Evolutionary conservation across 2,329 filamentous ascomycete species (phyloP).

Genomic region (Iodosphaeria phyllophila): DNA sequence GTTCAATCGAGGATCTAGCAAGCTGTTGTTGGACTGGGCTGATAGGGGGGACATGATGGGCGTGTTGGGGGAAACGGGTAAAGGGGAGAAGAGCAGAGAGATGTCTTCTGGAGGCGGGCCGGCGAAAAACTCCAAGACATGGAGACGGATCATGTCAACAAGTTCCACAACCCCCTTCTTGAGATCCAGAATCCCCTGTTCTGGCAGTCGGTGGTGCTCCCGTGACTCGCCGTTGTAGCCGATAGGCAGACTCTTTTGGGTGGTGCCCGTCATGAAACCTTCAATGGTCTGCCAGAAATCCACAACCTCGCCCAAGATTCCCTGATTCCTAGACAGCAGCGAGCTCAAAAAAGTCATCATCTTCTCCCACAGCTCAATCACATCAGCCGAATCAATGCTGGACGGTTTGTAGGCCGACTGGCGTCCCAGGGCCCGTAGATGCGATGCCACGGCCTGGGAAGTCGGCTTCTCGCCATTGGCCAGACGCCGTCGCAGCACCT

Average conservation of each 20-base stretch:
- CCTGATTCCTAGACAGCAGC: slow-evolving; percentile 59
- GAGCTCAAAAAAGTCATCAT: slow-evolving; percentile 55
- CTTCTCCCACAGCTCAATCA: slow-evolving; percentile 88
- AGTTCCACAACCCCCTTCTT: slow-evolving; percentile 66
- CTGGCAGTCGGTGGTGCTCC: slow-evolving; percentile 62
- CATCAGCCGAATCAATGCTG: slow-evolving; percentile 58
- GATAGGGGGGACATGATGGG: slow-evolving; percentile 37
- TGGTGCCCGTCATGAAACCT: slow-evolving; percentile 73
- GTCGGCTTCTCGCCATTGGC: slow-evolving; percentile 56
- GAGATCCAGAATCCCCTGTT: slow-evolving; percentile 50
- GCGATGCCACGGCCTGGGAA: slow-evolving; percentile 48
- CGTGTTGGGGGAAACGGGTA: slow-evolving; percentile 49
- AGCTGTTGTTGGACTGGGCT: slow-evolving; percentile 35
- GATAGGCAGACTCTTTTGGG: slow-evolving; percentile 59
- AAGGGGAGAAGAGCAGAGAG: slow-evolving; percentile 67
- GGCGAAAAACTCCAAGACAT: slow-evolving; percentile 64
- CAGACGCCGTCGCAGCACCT: slow-evolving; percentile 69
- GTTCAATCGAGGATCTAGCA: slow-evolving; percentile 57
- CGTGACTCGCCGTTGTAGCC: slow-evolving; percentile 70
- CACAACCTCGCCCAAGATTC: slow-evolving; percentile 72
- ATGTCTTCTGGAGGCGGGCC: slow-evolving; percentile 84
- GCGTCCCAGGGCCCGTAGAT: slow-evolving; percentile 56
- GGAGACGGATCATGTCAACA: slow-evolving; percentile 66
- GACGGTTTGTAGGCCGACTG: slow-evolving; percentile 42
- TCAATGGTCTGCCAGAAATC: slow-evolving; percentile 91